Conservation (phyloP, 805 yeast species). For the Schwanniomyces yamadae region DNA sequence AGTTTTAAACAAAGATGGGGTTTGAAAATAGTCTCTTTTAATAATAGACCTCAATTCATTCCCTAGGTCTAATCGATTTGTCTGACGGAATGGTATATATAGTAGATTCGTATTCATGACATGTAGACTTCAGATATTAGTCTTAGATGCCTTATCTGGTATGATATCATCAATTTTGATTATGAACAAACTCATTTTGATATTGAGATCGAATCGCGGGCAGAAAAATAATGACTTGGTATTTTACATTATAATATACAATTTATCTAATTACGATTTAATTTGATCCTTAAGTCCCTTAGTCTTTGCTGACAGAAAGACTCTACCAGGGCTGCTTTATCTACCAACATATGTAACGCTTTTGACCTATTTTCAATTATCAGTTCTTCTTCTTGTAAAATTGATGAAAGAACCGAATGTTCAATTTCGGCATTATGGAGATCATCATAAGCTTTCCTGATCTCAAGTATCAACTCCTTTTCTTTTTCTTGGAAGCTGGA, state of each 20-base stretch:
- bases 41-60: slow-evolving; percentile 43
- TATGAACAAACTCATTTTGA: background rate
- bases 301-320: slow-evolving; percentile 9
- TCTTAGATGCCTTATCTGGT: too few species aligned
- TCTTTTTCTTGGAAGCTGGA: slow-evolving; percentile 5
- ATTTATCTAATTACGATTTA: background rate
- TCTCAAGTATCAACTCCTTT: slow-evolving; percentile 6
- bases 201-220: background rate
- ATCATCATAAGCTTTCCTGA: slow-evolving; percentile 10
- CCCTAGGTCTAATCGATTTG: slow-evolving; percentile 42
- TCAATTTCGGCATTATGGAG: slow-evolving; percentile 16
- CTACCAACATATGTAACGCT: slow-evolving; percentile 23
- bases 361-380: slow-evolving; percentile 18
- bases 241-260: too few species aligned
- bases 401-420: slow-evolving; percentile 7
- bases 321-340: slow-evolving; percentile 17
- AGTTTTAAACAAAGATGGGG: slow-evolving; percentile 29
- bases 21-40: slow-evolving; percentile 44
- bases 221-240: too few species aligned
- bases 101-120: slow-evolving; percentile 38
- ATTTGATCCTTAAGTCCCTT: slow-evolving; percentile 1
- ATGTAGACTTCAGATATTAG: too few species aligned
- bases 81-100: slow-evolving; percentile 50
- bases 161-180: background rate
- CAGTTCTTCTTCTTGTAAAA: slow-evolving; percentile 17